These are phyloP conservation scores for Rachicladosporium sp. DNA, from an alignment of 2,329 filamentous ascomycete species.

Conservation along the genomic window DNA sequence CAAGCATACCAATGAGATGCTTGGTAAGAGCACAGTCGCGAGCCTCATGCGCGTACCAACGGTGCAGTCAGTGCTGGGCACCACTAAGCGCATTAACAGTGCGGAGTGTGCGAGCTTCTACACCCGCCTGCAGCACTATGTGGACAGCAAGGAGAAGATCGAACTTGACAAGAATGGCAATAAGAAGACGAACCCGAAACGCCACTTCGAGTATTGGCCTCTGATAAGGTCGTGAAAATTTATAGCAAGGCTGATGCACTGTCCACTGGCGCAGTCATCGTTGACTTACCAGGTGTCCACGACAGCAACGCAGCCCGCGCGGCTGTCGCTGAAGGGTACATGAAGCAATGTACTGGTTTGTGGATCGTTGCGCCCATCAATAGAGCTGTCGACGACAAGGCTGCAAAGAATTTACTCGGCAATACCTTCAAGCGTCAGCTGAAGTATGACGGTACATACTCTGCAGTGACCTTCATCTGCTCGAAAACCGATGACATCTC, in stretches of 20 bases:
- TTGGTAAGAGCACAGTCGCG: conserved; percentile 23
- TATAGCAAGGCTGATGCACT: conserved; percentile 39
- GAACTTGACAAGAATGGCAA: conserved; percentile 19
- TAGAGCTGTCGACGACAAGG: conserved; percentile 48
- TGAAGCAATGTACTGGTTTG: conserved; percentile 47
- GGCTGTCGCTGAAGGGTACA: conserved; percentile 45
- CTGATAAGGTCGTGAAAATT: conserved; percentile 42
- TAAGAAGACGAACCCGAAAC: conserved; percentile 21
- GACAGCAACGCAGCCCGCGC: conserved; percentile 49
- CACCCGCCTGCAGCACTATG: conserved; percentile 34
- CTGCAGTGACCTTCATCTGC: conserved; percentile 48
- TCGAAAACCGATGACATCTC: conserved; percentile 52
- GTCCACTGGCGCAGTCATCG: conserved; percentile 42
- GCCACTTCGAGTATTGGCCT: conserved; percentile 35
- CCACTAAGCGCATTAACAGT: conserved; percentile 28
- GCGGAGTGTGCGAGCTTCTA: conserved; percentile 32
- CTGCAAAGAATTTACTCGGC: conserved; percentile 44
- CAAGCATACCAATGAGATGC: conserved; percentile 29
- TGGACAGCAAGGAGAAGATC: conserved; percentile 44
- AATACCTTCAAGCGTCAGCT: conserved; percentile 47
- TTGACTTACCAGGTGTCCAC: conserved; percentile 47
- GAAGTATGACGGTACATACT: conserved; percentile 45
- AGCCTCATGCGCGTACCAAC: conserved; percentile 30
- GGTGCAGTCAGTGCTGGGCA: conserved; percentile 36
- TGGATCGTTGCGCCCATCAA: conserved; percentile 54